Conservation (phyloP, 108 stramenopile species). For the Cylindrotheca fusiformis region DNA sequence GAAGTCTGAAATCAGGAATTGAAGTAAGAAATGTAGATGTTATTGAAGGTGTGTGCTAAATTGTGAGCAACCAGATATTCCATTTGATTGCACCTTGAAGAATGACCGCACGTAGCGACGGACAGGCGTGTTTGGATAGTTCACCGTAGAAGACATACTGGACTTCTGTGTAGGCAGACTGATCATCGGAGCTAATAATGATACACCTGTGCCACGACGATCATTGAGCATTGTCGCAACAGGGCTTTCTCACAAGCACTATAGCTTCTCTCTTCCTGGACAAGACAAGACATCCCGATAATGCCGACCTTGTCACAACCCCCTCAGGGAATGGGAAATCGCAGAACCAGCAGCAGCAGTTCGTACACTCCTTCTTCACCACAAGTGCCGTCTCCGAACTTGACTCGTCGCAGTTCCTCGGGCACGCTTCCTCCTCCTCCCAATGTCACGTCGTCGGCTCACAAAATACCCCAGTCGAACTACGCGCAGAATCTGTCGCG, state of each 20-base stretch:
- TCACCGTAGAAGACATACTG: too few species aligned
- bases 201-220: too few species aligned
- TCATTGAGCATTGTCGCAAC: too few species aligned
- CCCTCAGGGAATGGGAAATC: neutral
- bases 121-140: too few species aligned
- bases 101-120: neutral
- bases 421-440: slow-evolving; percentile 10
- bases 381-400: neutral
- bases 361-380: slow-evolving; percentile 5
- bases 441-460: neutral
- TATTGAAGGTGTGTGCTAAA: neutral
- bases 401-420: neutral
- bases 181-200: too few species aligned
- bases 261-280: too few species aligned
- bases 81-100: neutral
- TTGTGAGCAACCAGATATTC: neutral
- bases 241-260: too few species aligned
- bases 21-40: neutral
- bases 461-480: neutral
- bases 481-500: slow-evolving; percentile 42
- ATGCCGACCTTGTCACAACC: neutral
- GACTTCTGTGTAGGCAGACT: too few species aligned
- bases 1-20: neutral
- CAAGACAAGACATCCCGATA: too few species aligned
- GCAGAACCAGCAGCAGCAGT: slow-evolving; percentile 2